Evolutionary conservation across 345 rosid genomes (phyloP).

Genomic region (Citropsis articulata): DNA sequence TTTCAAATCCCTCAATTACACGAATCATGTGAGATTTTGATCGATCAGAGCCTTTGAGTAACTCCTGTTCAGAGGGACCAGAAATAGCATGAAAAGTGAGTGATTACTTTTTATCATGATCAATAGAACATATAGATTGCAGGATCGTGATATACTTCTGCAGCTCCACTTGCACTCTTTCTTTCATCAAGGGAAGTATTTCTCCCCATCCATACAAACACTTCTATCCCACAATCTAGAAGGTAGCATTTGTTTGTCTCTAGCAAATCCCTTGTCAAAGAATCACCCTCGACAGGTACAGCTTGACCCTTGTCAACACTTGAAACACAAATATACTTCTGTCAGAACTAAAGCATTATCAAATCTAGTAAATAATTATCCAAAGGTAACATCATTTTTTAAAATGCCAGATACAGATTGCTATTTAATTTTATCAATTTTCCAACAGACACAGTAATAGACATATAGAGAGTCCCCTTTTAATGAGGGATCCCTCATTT

Average conservation of each 20-base stretch:
- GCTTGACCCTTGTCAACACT: slow-evolving; percentile 90
- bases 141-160: slow-evolving; percentile 52
- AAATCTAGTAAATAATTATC: background rate
- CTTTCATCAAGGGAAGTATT: slow-evolving; percentile 81
- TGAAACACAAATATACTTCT: slow-evolving; percentile 29
- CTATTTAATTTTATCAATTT: background rate
- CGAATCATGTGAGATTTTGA: slow-evolving; percentile 67
- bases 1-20: slow-evolving; percentile 96
- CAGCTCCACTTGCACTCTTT: slow-evolving; percentile 75
- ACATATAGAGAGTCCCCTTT: too few species aligned
- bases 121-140: slow-evolving; percentile 3
- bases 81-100: slow-evolving; percentile 1
- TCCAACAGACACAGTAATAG: background rate
- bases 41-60: slow-evolving; percentile 49
- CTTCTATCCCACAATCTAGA: slow-evolving; percentile 78
- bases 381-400: background rate
- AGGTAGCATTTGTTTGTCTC: slow-evolving; percentile 81
- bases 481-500: too few species aligned
- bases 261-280: slow-evolving; percentile 70
- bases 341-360: slow-evolving; percentile 23
- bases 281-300: slow-evolving; percentile 60
- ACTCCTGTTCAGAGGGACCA: slow-evolving; percentile 47
- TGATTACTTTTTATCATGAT: slow-evolving; percentile 9
- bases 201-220: slow-evolving; percentile 96
- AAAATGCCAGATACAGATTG: slow-evolving; percentile 2